phyloP scores from a whole-genome alignment of 1,284 basidiomycete genomes.

The Takashimella tepidaria region DNA sequence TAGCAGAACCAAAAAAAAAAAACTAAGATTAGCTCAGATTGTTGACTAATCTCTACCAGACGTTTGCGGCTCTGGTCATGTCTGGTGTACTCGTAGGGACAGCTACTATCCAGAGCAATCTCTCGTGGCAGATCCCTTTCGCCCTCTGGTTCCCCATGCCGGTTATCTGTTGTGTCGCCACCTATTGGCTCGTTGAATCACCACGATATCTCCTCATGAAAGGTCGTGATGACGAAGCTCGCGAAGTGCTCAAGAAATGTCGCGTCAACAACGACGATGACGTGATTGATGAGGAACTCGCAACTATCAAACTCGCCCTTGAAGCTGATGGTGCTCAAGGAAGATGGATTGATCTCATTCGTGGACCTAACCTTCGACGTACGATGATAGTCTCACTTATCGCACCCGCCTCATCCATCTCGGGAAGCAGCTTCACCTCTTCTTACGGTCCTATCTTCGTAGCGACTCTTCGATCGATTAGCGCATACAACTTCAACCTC shows the following conservation, averaged over 20 bases:
- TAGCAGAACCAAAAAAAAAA: too few relatives aligned
- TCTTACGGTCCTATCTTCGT: constrained; percentile 3
- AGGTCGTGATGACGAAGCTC: neutral
- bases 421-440: constrained; percentile 1
- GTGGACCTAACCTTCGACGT: neutral
- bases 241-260: neutral
- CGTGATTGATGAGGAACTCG: constrained; percentile 1
- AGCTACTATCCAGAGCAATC: neutral
- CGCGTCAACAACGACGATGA: neutral
- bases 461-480: constrained; percentile 1
- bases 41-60: too few relatives aligned
- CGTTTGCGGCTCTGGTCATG: neutral
- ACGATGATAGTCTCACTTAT: neutral
- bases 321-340: constrained; percentile 1
- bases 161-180: constrained; percentile 1
- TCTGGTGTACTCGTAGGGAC: neutral
- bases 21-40: too few relatives aligned
- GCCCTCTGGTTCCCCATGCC: neutral
- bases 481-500: constrained; percentile 4
- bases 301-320: constrained; percentile 1
- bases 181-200: constrained; percentile 1
- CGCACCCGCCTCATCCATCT: neutral
- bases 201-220: neutral
- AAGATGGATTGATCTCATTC: neutral
- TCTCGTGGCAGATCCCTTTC: neutral